Conservation (phyloP, 169 alveolate genomes). For the Eimeria sp. region DNA sequence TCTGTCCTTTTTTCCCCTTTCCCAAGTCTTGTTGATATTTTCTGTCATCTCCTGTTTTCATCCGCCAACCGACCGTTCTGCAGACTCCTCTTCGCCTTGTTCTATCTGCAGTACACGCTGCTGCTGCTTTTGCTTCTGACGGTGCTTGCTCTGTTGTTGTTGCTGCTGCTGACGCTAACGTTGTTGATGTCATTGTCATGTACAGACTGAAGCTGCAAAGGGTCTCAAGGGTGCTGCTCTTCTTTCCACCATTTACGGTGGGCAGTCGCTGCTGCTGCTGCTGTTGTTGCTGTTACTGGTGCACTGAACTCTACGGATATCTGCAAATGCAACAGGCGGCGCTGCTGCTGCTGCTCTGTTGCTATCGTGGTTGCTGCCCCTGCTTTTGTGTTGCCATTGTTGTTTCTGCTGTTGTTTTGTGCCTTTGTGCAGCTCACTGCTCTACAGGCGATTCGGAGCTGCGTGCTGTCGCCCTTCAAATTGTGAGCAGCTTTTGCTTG, state of each 20-base stretch:
- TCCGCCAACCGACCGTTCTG: background rate
- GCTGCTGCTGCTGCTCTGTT: conserved; percentile 4
- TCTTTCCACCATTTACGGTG: conserved; percentile 77
- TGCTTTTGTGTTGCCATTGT: background rate
- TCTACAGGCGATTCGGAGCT: conserved; percentile 3
- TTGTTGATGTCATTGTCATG: background rate
- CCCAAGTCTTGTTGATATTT: too few relatives aligned
- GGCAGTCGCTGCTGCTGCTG: conserved; percentile 24
- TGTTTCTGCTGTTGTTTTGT: conserved; percentile 11
- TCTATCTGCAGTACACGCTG: too few relatives aligned
- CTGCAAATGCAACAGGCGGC: background rate
- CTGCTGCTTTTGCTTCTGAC: background rate
- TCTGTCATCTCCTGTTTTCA: background rate
- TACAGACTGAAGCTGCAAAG: conserved; percentile 67
- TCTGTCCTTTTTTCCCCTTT: background rate
- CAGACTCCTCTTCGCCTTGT: too few relatives aligned
- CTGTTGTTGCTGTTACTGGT: background rate
- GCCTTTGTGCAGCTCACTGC: conserved; percentile 39
- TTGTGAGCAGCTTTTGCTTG: conserved; percentile 8
- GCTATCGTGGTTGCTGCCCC: background rate
- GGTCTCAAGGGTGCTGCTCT: conserved; percentile 76
- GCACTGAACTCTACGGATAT: background rate
- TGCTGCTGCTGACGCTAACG: background rate
- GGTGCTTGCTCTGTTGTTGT: background rate
- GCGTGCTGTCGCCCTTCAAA: conserved; percentile 38